Evolutionary conservation across 176 grass and related monocot species (phyloP).

Genomic region (Oryza officinalis): DNA sequence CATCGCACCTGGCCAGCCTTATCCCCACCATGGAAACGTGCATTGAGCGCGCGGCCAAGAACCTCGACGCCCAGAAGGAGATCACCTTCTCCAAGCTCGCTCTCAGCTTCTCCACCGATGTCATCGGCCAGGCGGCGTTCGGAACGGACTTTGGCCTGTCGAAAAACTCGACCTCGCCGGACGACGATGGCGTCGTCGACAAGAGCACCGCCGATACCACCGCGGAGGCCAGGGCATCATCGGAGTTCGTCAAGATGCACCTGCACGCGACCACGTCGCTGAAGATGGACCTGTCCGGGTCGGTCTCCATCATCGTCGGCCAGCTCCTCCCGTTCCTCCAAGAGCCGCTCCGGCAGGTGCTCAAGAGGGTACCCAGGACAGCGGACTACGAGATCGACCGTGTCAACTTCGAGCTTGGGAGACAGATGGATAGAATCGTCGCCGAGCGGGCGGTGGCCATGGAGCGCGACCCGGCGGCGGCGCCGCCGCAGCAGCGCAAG

Average conservation of each 20-base stretch:
- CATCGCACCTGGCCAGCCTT: slow-evolving; percentile 38
- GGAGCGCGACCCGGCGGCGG: neutral
- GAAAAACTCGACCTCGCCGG: no score
- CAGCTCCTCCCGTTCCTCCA: slow-evolving; percentile 46
- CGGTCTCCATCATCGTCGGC: slow-evolving; percentile 46
- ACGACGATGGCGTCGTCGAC: no score
- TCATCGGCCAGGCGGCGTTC: slow-evolving; percentile 50
- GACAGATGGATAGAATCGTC: slow-evolving; percentile 37
- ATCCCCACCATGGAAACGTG: slow-evolving; percentile 49
- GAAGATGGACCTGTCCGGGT: slow-evolving; percentile 57
- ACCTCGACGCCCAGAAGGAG: slow-evolving; percentile 6
- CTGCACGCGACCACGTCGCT: slow-evolving; percentile 51
- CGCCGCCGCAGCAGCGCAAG: neutral
- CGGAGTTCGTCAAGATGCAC: slow-evolving; percentile 44
- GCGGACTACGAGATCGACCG: slow-evolving; percentile 45
- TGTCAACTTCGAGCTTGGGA: slow-evolving; percentile 31
- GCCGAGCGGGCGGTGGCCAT: slow-evolving; percentile 19
- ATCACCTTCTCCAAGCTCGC: slow-evolving; percentile 40
- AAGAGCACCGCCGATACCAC: neutral
- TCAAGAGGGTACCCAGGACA: slow-evolving; percentile 35
- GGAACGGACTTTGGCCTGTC: slow-evolving; percentile 42
- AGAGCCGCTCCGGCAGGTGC: slow-evolving; percentile 23
- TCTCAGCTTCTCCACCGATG: slow-evolving; percentile 38
- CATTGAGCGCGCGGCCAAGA: slow-evolving; percentile 17
- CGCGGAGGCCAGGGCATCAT: neutral